Percentiles rank a stretch among this genome's conserved stretches.
Evolutionary conservation across 352 stramenopile species (phyloP).

Genomic region (Phytophthora ohioensis): DNA sequence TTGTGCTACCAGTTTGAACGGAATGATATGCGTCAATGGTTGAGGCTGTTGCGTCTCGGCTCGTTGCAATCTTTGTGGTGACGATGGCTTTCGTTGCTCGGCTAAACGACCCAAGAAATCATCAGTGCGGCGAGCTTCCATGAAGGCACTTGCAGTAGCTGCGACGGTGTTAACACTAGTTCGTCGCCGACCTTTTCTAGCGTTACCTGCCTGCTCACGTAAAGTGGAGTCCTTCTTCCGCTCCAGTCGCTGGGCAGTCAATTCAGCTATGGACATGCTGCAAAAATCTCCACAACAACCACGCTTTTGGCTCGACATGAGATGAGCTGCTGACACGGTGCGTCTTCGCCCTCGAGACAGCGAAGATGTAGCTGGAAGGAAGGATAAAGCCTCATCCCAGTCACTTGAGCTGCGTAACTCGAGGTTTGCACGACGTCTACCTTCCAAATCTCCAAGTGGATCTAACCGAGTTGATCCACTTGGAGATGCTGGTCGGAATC

Average conservation of each 20-base stretch:
- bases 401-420: constrained; percentile 46
- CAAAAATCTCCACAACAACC: constrained; percentile 82
- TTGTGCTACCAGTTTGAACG: constrained; percentile 85
- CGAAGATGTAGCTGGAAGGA: constrained; percentile 56
- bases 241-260: constrained; percentile 53
- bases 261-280: constrained; percentile 47
- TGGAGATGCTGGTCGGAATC: constrained; percentile 40
- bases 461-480: constrained; percentile 37
- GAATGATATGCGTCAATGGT: constrained; percentile 56
- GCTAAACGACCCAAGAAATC: constrained; percentile 26
- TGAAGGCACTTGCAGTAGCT: constrained; percentile 61
- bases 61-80: constrained; percentile 47
- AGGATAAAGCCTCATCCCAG: constrained; percentile 68
- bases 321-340: constrained; percentile 64
- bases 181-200: constrained; percentile 39
- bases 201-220: constrained; percentile 10
- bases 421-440: constrained; percentile 26
- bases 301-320: constrained; percentile 78
- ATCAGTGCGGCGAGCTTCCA: constrained; percentile 50
- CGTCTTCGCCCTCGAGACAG: constrained; percentile 65
- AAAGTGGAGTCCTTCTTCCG: constrained; percentile 38
- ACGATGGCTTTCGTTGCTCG: constrained; percentile 43
- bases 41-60: constrained; percentile 24
- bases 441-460: constrained; percentile 47
- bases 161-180: constrained; percentile 63